Conservation (phyloP, 257 asterid species). For the Lycium barbarum region DNA sequence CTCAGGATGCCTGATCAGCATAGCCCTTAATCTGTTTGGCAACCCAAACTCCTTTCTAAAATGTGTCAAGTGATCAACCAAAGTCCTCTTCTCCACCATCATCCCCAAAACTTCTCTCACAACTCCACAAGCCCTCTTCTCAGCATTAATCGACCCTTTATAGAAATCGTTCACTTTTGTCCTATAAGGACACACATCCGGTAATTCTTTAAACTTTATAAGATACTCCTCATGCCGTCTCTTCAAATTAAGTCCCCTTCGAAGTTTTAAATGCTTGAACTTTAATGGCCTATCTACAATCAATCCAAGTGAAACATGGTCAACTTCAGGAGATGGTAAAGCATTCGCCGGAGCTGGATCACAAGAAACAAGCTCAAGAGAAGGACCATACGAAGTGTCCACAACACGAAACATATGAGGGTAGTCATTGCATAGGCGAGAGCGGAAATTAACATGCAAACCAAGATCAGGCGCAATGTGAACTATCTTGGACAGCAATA, state of each 20-base stretch:
- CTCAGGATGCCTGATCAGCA: slow-evolving; percentile 97
- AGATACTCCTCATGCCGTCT: slow-evolving; percentile 75
- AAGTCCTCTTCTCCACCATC: slow-evolving; percentile 90
- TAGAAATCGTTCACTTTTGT: slow-evolving; percentile 52
- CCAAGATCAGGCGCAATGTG: slow-evolving; percentile 91
- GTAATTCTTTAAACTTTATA: slow-evolving; percentile 63
- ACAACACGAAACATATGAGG: slow-evolving; percentile 79
- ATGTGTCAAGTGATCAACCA: slow-evolving; percentile 94
- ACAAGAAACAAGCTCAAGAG: slow-evolving; percentile 90
- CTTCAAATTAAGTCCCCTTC: slow-evolving; percentile 84
- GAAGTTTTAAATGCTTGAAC: slow-evolving; percentile 71
- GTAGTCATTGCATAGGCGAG: slow-evolving; percentile 80
- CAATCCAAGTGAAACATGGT: slow-evolving; percentile 56
- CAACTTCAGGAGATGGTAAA: slow-evolving; percentile 50
- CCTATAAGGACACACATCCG: slow-evolving; percentile 77
- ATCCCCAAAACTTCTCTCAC: slow-evolving; percentile 87
- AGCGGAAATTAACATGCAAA: slow-evolving; percentile 76
- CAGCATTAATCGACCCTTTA: slow-evolving; percentile 73
- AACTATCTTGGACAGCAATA: slow-evolving; percentile 73
- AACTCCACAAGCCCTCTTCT: slow-evolving; percentile 89
- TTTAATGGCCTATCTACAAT: slow-evolving; percentile 89
- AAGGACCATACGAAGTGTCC: slow-evolving; percentile 87
- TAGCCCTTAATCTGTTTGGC: slow-evolving; percentile 83
- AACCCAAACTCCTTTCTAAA: slow-evolving; percentile 88
- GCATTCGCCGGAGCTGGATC: slow-evolving; percentile 56